Base-by-base conservation (phyloP, 192 early-diverging fungal species). In the Dispira parvispora region DNA sequence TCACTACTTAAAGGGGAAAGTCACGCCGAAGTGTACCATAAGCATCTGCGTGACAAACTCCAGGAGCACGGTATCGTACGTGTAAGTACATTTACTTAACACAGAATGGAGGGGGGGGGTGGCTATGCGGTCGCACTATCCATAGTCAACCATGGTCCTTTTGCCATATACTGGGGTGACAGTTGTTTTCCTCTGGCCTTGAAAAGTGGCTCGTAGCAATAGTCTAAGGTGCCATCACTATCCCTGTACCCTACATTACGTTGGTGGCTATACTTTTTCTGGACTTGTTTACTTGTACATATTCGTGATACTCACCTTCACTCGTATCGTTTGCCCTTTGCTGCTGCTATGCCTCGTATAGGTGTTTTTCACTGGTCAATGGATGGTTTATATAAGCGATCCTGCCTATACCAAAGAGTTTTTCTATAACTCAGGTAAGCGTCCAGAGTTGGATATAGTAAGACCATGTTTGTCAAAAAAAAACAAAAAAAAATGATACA, bases 321-420 rank as follows among this genome's bases (percentile, higher is more conserved):
- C 32, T 38, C 6, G 1, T 38, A 38, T 38, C 32, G 6, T 38
- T n/a, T n/a, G n/a, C n/a, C n/a, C n/a, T n/a, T n/a, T n/a, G n/a
- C n/a, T n/a, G n/a, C n/a, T n/a, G n/a, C n/a, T 38, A 38, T 38
- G 32, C 32, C 6, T 4, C 6, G 32, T 27, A 26, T 26, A 56
- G 54, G 54, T 56, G 20, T 56, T 23, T 26, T 56, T 56, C 27
- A 56, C 54, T 25, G 54, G 54, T 3, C 54, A 26, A 26, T 56
- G 54, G 54, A 3, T 56, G 2, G 54, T 56, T 25, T 56, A 56
- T 21, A 26, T 56, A 3, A 56, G 26, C 26, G 26, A 56, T 27
- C 54, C 54, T 27, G 12, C 1, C 12, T 56, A 56, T 27, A 27
- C 27, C n/a, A 23, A 56, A 13, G 21, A 56, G 16, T 56, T 25